These are phyloP conservation scores for Leishmania aethiopica DNA, from an alignment of 208 protist species.

Conservation along the genomic window DNA sequence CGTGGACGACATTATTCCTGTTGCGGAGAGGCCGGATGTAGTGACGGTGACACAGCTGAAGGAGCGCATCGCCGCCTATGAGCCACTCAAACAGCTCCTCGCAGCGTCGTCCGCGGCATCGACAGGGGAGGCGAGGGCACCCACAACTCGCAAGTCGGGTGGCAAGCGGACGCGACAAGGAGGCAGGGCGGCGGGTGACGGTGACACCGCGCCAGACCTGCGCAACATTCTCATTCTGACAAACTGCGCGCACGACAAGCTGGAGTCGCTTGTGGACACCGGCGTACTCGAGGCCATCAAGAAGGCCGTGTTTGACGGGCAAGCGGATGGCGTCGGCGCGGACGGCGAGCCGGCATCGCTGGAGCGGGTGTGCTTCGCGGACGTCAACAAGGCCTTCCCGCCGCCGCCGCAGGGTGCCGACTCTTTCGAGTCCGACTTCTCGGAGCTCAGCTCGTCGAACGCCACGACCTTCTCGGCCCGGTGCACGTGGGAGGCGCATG, in stretches of 20 bases:
- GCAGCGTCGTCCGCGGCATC: conserved; percentile 2
- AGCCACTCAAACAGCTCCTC: conserved; percentile 62
- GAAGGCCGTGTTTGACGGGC: conserved; percentile 54
- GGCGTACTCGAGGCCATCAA: conserved; percentile 72
- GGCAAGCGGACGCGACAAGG: conserved; percentile 32
- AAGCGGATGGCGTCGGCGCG: conserved; percentile 4
- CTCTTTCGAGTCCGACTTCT: conserved; percentile 86
- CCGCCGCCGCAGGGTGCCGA: conserved; percentile 64
- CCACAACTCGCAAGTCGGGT: conserved; percentile 15
- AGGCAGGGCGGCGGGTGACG: neutral
- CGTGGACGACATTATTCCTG: conserved; percentile 83
- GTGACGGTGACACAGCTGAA: conserved; percentile 84
- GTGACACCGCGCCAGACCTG: conserved; percentile 35
- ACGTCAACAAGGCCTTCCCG: conserved; percentile 71
- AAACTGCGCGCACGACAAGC: conserved; percentile 57
- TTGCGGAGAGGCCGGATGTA: conserved; percentile 58
- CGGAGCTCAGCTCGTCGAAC: conserved; percentile 58
- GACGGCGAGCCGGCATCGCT: conserved; percentile 17
- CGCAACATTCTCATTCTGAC: conserved; percentile 88
- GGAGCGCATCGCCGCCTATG: conserved; percentile 69
- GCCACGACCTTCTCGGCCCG: conserved; percentile 52
- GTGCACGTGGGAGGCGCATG: conserved; percentile 70
- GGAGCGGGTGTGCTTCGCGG: conserved; percentile 89
- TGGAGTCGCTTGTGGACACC: conserved; percentile 79
- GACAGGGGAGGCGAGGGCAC: conserved; percentile 5